A percentile compares a stretch with the other conserved stretches of the same genome.
These are phyloP conservation scores for Xylaria sp. DNA, from an alignment of 2,329 filamentous ascomycete species.

Conservation along the genomic window DNA sequence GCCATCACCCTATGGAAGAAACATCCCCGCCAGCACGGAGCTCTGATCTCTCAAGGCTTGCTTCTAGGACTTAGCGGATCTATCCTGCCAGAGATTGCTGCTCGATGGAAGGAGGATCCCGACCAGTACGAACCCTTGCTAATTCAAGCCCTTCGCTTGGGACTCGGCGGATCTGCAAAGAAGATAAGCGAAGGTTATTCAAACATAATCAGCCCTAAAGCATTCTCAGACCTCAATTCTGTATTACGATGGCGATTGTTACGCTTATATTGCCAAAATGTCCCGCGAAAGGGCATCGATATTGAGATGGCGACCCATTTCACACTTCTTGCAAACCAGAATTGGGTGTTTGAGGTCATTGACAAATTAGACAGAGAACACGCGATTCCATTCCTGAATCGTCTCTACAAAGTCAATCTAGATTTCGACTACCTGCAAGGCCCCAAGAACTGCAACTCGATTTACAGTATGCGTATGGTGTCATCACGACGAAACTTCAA, in stretches of 20 bases:
- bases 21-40: slow-evolving; percentile 19
- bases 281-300: slow-evolving; percentile 30
- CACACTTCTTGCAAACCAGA: slow-evolving; percentile 29
- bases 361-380: slow-evolving; percentile 23
- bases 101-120: slow-evolving; percentile 31
- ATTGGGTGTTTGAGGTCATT: slow-evolving; percentile 28
- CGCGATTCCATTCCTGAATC: slow-evolving; percentile 14
- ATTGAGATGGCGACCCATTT: slow-evolving; percentile 30
- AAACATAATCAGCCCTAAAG: background rate
- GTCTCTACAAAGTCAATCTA: slow-evolving; percentile 28
- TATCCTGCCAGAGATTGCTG: slow-evolving; percentile 11
- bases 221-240: slow-evolving; percentile 9
- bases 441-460: slow-evolving; percentile 15
- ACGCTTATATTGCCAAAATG: slow-evolving; percentile 33
- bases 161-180: slow-evolving; percentile 25
- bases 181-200: slow-evolving; percentile 20
- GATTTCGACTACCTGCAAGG: slow-evolving; percentile 25
- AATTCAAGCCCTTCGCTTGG: slow-evolving; percentile 18
- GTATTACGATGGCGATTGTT: slow-evolving; percentile 33
- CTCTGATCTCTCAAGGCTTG: slow-evolving; percentile 23
- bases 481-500: slow-evolving; percentile 34
- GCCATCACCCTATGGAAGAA: slow-evolving; percentile 28
- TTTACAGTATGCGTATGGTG: slow-evolving; percentile 20
- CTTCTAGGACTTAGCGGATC: slow-evolving; percentile 17
- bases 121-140: slow-evolving; percentile 28